Percentiles rank a stretch among this genome's conserved stretches.
phyloP scores from a whole-genome alignment of 2,329 filamentous ascomycete species.

The Neodidymelliopsis sp. region DNA sequence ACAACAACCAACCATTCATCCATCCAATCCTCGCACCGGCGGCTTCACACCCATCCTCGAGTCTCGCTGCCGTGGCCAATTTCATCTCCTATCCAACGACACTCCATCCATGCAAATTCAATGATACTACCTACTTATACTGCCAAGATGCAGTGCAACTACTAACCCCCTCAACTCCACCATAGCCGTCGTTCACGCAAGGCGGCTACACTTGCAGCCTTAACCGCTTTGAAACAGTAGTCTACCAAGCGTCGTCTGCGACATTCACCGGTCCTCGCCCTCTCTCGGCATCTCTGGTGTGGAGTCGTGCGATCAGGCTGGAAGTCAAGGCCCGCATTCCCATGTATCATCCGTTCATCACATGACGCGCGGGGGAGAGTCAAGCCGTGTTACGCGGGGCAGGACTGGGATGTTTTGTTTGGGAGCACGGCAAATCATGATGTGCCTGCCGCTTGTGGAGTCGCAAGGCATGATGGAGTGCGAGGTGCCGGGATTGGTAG shows the following conservation, averaged over 20 bases:
- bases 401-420: neutral
- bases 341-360: too few species aligned
- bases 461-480: too few species aligned
- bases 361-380: too few species aligned
- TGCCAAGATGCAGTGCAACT: neutral
- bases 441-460: neutral
- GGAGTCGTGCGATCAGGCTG: too few species aligned
- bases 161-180: neutral
- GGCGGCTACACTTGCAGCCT: constrained; percentile 3
- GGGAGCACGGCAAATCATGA: neutral
- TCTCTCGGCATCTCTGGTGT: too few species aligned
- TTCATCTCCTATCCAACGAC: neutral
- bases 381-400: too few species aligned
- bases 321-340: too few species aligned
- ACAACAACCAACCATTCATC: neutral
- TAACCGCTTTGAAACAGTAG: constrained; percentile 13
- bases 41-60: too few species aligned
- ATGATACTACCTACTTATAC: too few species aligned
- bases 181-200: constrained; percentile 6
- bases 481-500: neutral
- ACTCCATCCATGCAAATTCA: too few species aligned
- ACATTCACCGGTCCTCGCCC: constrained; percentile 8
- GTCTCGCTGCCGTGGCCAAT: neutral
- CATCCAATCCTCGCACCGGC: neutral
- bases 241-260: neutral